phyloP scores from a whole-genome alignment of 768 basidiomycete genomes.

The Termitomyces sp. region DNA sequence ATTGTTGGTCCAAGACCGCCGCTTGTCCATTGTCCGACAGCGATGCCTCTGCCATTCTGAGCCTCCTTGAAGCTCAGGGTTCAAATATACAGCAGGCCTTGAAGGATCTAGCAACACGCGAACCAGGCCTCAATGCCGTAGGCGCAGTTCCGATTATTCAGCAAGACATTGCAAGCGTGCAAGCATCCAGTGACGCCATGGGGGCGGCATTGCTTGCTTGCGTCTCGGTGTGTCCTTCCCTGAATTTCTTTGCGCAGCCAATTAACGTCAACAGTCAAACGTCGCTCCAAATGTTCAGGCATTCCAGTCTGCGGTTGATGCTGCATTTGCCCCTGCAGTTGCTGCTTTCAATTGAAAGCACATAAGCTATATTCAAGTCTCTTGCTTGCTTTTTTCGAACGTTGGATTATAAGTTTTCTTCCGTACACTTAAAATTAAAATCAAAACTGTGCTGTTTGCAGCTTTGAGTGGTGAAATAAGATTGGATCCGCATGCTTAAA shows the following conservation, averaged over 20 bases:
- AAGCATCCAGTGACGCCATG: constrained; percentile 15
- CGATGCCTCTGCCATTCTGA: constrained; percentile 20
- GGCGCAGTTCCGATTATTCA: constrained; percentile 23
- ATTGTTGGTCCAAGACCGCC: constrained; percentile 9
- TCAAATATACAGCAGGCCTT: constrained; percentile 22
- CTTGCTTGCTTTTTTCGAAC: neutral
- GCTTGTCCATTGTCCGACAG: constrained; percentile 16
- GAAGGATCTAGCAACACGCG: constrained; percentile 15
- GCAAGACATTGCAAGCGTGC: constrained; percentile 22
- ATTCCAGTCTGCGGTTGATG: constrained; percentile 10
- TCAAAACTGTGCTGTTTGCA: no score
- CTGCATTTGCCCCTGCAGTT: constrained; percentile 18
- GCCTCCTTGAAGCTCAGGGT: constrained; percentile 15
- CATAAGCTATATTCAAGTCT: neutral
- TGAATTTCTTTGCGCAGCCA: neutral
- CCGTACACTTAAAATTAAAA: neutral
- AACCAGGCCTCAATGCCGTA: constrained; percentile 20
- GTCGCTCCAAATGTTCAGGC: constrained; percentile 11
- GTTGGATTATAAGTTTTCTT: neutral
- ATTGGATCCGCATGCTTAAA: no score
- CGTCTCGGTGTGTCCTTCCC: constrained; percentile 18
- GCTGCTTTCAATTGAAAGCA: constrained; percentile 5
- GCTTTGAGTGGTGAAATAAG: no score
- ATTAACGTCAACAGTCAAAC: constrained; percentile 11
- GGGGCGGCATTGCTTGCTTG: constrained; percentile 15